A percentile compares a stretch with the other conserved stretches of the same genome.
Conservation (phyloP, 23 red algal species). For the Chondrus crispus region DNA sequence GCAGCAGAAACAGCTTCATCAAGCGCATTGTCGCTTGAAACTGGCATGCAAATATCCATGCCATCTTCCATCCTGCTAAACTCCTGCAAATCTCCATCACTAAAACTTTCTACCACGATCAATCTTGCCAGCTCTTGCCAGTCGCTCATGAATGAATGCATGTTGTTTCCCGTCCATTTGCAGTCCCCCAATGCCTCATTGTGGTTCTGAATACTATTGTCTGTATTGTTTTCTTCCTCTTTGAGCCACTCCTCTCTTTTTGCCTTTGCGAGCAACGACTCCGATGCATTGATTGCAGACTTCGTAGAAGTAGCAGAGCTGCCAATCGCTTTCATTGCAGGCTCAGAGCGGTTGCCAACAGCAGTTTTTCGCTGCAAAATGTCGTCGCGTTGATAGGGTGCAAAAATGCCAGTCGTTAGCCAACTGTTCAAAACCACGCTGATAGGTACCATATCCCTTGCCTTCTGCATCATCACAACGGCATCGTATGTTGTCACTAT, state of each 20-base stretch:
- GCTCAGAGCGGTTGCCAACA: neutral
- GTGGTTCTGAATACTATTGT: too few species aligned
- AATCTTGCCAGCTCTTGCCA: too few species aligned
- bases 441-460: slow-evolving; percentile 19
- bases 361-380: neutral
- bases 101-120: too few species aligned
- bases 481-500: neutral
- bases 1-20: too few species aligned
- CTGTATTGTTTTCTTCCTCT: neutral
- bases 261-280: neutral
- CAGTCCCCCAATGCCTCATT: too few species aligned
- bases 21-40: too few species aligned
- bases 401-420: neutral
- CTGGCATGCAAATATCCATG: too few species aligned
- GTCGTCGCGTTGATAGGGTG: neutral
- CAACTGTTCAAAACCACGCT: slow-evolving; percentile 6
- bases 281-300: neutral
- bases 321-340: too few species aligned
- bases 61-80: too few species aligned
- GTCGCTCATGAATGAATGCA: too few species aligned
- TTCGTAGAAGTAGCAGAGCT: neutral
- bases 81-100: too few species aligned
- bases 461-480: neutral
- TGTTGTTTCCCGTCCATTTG: too few species aligned
- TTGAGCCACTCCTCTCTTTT: neutral